Conservation (phyloP, 1,139 yeast genomes). For the Yamadazyma dendronema region DNA sequence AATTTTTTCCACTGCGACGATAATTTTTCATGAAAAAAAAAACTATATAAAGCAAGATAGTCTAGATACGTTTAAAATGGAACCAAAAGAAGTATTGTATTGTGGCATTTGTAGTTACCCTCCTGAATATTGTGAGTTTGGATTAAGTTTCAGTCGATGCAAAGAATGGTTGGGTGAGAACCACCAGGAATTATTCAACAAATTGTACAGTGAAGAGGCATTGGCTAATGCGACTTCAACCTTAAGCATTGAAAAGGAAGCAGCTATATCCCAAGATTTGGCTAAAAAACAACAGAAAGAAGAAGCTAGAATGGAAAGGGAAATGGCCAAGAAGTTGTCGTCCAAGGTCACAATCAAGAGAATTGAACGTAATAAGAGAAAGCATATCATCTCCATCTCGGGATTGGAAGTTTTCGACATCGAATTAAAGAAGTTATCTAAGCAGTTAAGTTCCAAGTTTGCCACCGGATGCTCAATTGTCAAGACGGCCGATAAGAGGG, state of each 20-base stretch:
- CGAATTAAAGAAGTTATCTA: constrained; percentile 87
- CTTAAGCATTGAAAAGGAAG: constrained; percentile 73
- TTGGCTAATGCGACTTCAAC: constrained; percentile 52
- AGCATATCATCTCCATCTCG: constrained; percentile 80
- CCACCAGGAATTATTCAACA: constrained; percentile 54
- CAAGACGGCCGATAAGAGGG: constrained; percentile 87
- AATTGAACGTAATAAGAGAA: constrained; percentile 87
- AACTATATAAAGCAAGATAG: neutral
- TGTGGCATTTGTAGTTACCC: constrained; percentile 88
- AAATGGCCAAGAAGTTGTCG: constrained; percentile 71
- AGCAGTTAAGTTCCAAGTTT: constrained; percentile 88
- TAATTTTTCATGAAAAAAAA: constrained; percentile 10
- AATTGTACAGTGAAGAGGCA: constrained; percentile 60
- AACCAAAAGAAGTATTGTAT: constrained; percentile 54
- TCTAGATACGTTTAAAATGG: constrained; percentile 20
- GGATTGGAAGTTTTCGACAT: constrained; percentile 88
- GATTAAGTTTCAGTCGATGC: constrained; percentile 78
- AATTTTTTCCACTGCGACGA: constrained; percentile 17
- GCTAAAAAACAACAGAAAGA: constrained; percentile 86
- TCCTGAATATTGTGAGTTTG: constrained; percentile 93
- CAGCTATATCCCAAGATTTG: constrained; percentile 75
- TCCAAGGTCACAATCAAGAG: constrained; percentile 82
- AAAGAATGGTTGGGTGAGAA: constrained; percentile 73
- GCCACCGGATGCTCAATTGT: constrained; percentile 98
- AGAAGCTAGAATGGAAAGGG: constrained; percentile 85